Evolutionary conservation across 129 eudicot species (phyloP), one percentile per base, ranked within the genome.

Genomic region (Erigeron canadensis): DNA sequence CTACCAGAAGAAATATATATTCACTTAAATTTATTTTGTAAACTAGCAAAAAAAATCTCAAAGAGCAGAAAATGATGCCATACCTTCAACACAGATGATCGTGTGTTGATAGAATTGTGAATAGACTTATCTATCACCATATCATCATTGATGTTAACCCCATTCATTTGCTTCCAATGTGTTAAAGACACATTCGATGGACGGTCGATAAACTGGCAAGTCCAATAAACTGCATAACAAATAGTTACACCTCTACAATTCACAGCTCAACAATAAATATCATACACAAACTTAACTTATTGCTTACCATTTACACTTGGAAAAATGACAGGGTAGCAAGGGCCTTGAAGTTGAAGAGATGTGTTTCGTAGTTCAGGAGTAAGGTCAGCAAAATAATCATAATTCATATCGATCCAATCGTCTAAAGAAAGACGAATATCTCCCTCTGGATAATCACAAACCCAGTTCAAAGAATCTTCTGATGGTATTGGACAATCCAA

Each of bases 401-500:
- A 95, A 69, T 88, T 91, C 80, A 88, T 90, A 71, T 95, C 91
- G 38, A 90, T 83, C 97, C 99, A 94, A 76, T 94, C 94, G 40
- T 86, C 91, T 37, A 81, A 40, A 9, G 86, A 74, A 11, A 94
- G 71, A 41, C 79, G 95, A 42, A 94, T 77, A 75, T 90, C 97
- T 56, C 99, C 99, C 28, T 94, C 97, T 2, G 99, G 99, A 64
- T 94, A 94, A 77, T 87, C 95, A 75, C 98, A 94, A 55, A 94
- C 97, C 98, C 98, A 94, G 78, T 86, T 87, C 11, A 94, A 80
- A 6, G 96, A 80, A 79, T 94, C 98, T 63, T 86, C 97, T 1
- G 97, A 84, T 7, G 98, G 95, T 70, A 74, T 81, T 16, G 98
- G 98, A 73, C 98, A 94, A 41, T 94, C 96, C 78, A 89, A 73